Conservation (phyloP, 805 yeast genomes). For the Candida tammaniensis region DNA sequence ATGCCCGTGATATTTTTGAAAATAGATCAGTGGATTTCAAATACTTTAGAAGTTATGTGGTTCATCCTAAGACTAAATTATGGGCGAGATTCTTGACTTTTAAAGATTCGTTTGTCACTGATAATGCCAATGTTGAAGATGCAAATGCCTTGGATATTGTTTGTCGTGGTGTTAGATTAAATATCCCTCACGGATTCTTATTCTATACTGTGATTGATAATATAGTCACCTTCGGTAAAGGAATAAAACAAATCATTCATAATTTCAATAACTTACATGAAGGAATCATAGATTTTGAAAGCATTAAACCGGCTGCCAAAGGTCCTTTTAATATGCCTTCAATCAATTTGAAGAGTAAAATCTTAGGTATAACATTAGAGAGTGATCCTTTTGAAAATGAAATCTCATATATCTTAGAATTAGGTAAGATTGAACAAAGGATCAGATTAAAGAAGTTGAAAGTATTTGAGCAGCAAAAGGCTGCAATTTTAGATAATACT, state of each 20-base stretch:
- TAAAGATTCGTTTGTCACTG: constrained; percentile 17
- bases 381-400: constrained; percentile 90
- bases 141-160: constrained; percentile 18
- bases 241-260: constrained; percentile 56
- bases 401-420: constrained; percentile 58
- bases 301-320: constrained; percentile 34
- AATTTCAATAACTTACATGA: constrained; percentile 39
- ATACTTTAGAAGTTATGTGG: constrained; percentile 44
- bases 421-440: constrained; percentile 66
- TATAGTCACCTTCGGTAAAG: constrained; percentile 62
- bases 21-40: constrained; percentile 30
- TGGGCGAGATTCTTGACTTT: constrained; percentile 40
- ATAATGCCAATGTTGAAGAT: constrained; percentile 14
- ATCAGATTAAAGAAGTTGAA: constrained; percentile 51
- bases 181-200: constrained; percentile 71
- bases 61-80: constrained; percentile 46
- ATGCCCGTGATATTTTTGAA: constrained; percentile 21
- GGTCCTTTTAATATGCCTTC: constrained; percentile 51
- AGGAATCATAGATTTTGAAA: constrained; percentile 25
- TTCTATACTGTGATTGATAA: constrained; percentile 81
- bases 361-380: constrained; percentile 65
- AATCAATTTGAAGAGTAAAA: constrained; percentile 52
- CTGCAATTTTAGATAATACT: constrained; percentile 14
- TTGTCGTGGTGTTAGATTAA: constrained; percentile 44
- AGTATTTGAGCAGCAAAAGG: constrained; percentile 29